A percentile compares a stretch with the other conserved stretches of the same genome.
Conservation (phyloP, 1,139 yeast species). For the Debaryomycetaceae sp. region DNA sequence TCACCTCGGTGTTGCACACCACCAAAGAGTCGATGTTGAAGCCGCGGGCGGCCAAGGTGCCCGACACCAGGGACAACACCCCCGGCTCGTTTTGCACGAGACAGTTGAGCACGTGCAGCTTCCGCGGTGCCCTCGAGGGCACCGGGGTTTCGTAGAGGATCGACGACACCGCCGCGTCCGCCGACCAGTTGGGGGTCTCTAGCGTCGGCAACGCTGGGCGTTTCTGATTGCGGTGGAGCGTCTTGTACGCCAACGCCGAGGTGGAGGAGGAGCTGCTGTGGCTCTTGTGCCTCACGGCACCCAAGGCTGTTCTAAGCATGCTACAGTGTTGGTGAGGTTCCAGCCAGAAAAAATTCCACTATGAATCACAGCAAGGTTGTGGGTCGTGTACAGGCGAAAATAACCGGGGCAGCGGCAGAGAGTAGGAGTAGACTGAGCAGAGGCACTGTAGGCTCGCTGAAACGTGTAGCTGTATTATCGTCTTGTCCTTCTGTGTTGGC, state of each 20-base stretch:
- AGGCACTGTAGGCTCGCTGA: too few relatives aligned
- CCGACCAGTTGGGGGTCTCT: conserved; percentile 93
- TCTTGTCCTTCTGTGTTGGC: too few relatives aligned
- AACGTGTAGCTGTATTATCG: too few relatives aligned
- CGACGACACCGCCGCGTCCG: conserved; percentile 92
- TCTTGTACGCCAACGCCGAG: conserved; percentile 93
- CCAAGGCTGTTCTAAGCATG: too few relatives aligned
- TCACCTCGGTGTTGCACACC: conserved; percentile 94
- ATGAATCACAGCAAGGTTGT: too few relatives aligned
- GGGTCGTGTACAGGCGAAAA: too few relatives aligned
- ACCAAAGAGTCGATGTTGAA: conserved; percentile 96
- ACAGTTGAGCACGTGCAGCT: conserved; percentile 91
- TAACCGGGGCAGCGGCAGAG: too few relatives aligned
- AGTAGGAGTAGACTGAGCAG: too few relatives aligned
- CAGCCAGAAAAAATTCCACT: too few relatives aligned
- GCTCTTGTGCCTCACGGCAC: conserved; percentile 20
- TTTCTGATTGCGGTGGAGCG: conserved; percentile 77
- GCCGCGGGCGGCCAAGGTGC: conserved; percentile 96
- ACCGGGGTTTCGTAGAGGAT: conserved; percentile 91
- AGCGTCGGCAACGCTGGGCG: conserved; percentile 94
- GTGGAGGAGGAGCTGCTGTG: conserved; percentile 48
- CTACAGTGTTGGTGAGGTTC: too few relatives aligned
- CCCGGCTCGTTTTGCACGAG: conserved; percentile 98
- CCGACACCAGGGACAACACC: conserved; percentile 87
- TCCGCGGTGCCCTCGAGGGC: conserved; percentile 61